phyloP scores from a whole-genome alignment of 768 basidiomycete genomes.

The Vishniacozyma victoriae region DNA sequence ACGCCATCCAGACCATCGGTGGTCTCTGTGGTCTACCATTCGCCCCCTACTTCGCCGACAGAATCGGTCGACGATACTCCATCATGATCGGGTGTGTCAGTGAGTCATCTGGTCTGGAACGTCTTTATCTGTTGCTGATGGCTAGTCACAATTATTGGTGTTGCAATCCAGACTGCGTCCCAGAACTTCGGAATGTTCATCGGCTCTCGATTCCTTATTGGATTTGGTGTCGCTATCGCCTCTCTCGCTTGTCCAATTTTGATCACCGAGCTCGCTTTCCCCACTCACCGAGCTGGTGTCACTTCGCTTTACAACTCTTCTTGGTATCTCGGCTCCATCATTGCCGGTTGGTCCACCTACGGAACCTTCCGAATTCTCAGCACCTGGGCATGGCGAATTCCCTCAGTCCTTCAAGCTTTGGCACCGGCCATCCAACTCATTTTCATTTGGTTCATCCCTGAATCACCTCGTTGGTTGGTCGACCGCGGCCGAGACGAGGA shows the following conservation, averaged over 20 bases:
- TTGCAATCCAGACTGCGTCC: slow-evolving; percentile 12
- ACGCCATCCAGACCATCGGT: slow-evolving; percentile 16
- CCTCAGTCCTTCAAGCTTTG: slow-evolving; percentile 31
- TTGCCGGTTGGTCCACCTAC: slow-evolving; percentile 74
- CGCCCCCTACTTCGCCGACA: slow-evolving; percentile 52
- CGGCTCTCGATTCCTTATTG: slow-evolving; percentile 46
- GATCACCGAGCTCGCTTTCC: slow-evolving; percentile 78
- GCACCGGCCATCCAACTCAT: slow-evolving; percentile 3
- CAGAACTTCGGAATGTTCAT: slow-evolving; percentile 24
- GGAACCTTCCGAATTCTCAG: slow-evolving; percentile 54
- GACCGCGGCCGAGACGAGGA: slow-evolving; percentile 6
- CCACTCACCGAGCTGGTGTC: slow-evolving; percentile 47
- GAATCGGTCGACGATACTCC: slow-evolving; percentile 53
- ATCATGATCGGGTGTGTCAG: slow-evolving; percentile 54
- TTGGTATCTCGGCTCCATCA: slow-evolving; percentile 76
- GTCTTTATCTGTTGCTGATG: background rate
- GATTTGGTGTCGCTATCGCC: slow-evolving; percentile 51
- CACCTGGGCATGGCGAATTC: slow-evolving; percentile 55
- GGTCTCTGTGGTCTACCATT: slow-evolving; percentile 11
- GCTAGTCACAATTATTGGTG: slow-evolving; percentile 9
- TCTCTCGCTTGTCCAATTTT: slow-evolving; percentile 73
- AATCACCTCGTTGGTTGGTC: slow-evolving; percentile 19
- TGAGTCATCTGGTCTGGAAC: slow-evolving; percentile 15
- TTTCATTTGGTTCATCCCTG: slow-evolving; percentile 14
- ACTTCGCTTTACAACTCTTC: slow-evolving; percentile 48